These are phyloP conservation scores for Cercospora beticola DNA, from an alignment of 2,329 filamentous ascomycete genomes.

Conservation along the genomic window DNA sequence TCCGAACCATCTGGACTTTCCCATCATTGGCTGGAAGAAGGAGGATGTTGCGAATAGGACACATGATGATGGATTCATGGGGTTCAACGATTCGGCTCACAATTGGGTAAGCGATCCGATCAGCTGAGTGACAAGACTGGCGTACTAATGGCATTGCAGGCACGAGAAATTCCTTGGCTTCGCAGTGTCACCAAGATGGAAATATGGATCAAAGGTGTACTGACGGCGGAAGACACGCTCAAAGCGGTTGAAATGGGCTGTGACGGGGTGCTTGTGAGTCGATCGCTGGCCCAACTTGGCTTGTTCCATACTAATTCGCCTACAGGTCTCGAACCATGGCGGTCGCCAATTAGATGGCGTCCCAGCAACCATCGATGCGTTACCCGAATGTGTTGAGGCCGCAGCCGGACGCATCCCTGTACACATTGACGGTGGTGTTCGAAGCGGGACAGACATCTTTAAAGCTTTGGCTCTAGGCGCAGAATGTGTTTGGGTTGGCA, in stretches of 20 bases:
- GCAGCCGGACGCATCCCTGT: conserved; percentile 54
- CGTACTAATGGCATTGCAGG: background rate
- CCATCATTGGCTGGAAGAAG: conserved; percentile 25
- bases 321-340: conserved; percentile 51
- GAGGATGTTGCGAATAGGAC: conserved; percentile 30
- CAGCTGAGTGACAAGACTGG: background rate
- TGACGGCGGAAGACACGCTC: conserved; percentile 44
- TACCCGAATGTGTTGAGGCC: conserved; percentile 42
- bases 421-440: conserved; percentile 61
- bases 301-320: background rate
- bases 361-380: conserved; percentile 52
- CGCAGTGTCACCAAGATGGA: conserved; percentile 50
- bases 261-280: conserved; percentile 42
- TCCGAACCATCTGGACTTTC: conserved; percentile 31
- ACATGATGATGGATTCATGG: conserved; percentile 35
- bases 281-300: background rate
- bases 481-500: conserved; percentile 51
- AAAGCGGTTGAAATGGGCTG: conserved; percentile 46
- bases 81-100: conserved; percentile 35
- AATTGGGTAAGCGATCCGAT: conserved; percentile 23
- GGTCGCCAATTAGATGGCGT: conserved; percentile 58
- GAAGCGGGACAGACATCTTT: conserved; percentile 57
- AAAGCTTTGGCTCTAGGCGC: conserved; percentile 57
- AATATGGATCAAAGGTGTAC: conserved; percentile 49
- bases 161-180: conserved; percentile 50